A percentile compares a stretch with the other conserved stretches of the same genome.
These are phyloP conservation scores for Aspergillus panamensis DNA, from an alignment of 495 filamentous ascomycete genomes.

Conservation along the genomic window DNA sequence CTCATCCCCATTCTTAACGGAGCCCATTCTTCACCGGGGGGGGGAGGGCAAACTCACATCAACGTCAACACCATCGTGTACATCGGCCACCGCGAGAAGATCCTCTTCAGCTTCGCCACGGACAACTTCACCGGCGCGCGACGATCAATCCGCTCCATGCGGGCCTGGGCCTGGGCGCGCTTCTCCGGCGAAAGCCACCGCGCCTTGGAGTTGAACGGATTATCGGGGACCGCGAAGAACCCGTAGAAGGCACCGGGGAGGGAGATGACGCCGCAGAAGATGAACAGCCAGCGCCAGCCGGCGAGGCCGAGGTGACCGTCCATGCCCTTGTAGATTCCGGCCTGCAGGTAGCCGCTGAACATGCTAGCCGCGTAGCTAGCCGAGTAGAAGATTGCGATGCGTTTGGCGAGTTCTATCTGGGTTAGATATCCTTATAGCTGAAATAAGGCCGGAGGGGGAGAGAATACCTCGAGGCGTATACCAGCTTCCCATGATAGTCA, in stretches of 20 bases:
- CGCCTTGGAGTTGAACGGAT: constrained; percentile 41
- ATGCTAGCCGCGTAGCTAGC: constrained; percentile 46
- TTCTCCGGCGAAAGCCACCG: constrained; percentile 38
- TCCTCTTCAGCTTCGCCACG: background rate
- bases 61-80: background rate
- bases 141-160: constrained; percentile 5
- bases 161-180: constrained; percentile 22
- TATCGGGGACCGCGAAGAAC: constrained; percentile 34
- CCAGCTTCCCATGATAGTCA: constrained; percentile 2
- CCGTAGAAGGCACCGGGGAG: constrained; percentile 44
- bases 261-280: constrained; percentile 49
- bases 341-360: constrained; percentile 34
- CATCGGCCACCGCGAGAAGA: background rate
- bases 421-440: background rate
- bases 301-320: constrained; percentile 44
- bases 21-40: background rate
- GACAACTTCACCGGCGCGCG: background rate
- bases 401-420: background rate
- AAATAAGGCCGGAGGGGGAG: background rate
- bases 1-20: background rate
- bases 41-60: background rate
- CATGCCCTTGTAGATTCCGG: constrained; percentile 38
- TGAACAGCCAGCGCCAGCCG: constrained; percentile 54
- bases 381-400: constrained; percentile 28
- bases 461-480: background rate